Percentiles rank a stretch among this genome's conserved stretches.
These are phyloP conservation scores for Fusarium abutilonis DNA, from an alignment of 2,329 filamentous ascomycete species.

Conservation along the genomic window DNA sequence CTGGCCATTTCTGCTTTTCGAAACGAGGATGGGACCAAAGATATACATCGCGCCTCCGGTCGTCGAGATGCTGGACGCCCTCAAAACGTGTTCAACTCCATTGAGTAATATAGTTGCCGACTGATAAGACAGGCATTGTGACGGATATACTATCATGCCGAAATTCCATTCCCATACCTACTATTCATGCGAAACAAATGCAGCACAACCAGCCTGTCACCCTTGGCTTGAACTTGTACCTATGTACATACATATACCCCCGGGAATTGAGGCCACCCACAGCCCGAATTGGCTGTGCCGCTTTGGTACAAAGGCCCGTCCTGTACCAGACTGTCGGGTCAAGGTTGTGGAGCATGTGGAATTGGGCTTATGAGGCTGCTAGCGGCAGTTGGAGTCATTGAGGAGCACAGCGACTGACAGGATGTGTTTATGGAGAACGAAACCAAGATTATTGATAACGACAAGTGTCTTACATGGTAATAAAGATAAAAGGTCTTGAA, in stretches of 20 bases:
- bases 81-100: neutral
- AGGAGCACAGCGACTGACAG: neutral
- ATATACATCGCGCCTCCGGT: neutral
- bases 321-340: slow-evolving; percentile 45
- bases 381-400: slow-evolving; percentile 33
- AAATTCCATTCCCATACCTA: slow-evolving; percentile 24
- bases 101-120: neutral
- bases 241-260: slow-evolving; percentile 24
- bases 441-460: neutral
- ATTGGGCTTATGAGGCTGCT: slow-evolving; percentile 39
- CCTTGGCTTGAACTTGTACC: slow-evolving; percentile 8
- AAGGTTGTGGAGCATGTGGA: slow-evolving; percentile 34
- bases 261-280: slow-evolving; percentile 40
- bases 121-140: neutral
- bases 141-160: slow-evolving; percentile 7
- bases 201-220: slow-evolving; percentile 12
- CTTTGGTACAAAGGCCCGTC: slow-evolving; percentile 39
- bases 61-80: neutral
- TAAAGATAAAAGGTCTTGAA: neutral
- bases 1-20: neutral
- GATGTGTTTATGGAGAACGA: neutral
- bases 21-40: too few relatives aligned
- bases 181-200: slow-evolving; percentile 28
- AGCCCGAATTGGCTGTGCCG: slow-evolving; percentile 39
- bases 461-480: neutral